Conservation (phyloP, 495 filamentous ascomycete species). For the Acidiella bohemica region DNA sequence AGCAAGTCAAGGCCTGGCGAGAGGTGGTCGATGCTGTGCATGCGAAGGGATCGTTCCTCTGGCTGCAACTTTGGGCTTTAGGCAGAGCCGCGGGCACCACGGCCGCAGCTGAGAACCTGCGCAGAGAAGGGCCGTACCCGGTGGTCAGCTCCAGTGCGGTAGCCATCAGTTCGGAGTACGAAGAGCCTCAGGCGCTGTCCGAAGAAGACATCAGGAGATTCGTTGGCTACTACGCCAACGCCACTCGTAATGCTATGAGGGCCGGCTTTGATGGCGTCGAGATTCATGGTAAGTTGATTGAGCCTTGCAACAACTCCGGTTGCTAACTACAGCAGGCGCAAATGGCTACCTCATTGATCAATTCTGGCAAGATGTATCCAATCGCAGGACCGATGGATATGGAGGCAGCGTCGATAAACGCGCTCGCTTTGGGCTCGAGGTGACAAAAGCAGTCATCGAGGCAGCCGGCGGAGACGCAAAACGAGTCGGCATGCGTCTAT, state of each 20-base stretch:
- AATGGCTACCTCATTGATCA: slow-evolving; percentile 55
- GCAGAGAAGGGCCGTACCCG: slow-evolving; percentile 24
- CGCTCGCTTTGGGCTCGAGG: slow-evolving; percentile 48
- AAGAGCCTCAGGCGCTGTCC: slow-evolving; percentile 38
- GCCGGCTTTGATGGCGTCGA: slow-evolving; percentile 71
- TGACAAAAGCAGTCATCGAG: slow-evolving; percentile 45
- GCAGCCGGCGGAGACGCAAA: slow-evolving; percentile 50
- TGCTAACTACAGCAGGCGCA: slow-evolving; percentile 11
- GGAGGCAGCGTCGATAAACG: slow-evolving; percentile 61
- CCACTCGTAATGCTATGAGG: slow-evolving; percentile 47
- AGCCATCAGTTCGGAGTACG: slow-evolving; percentile 26
- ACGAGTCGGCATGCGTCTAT: slow-evolving; percentile 42
- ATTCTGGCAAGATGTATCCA: slow-evolving; percentile 49
- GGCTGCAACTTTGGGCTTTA: slow-evolving; percentile 52
- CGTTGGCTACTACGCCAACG: slow-evolving; percentile 45
- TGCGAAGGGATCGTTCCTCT: slow-evolving; percentile 48
- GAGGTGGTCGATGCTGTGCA: slow-evolving; percentile 54
- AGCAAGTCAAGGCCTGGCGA: slow-evolving; percentile 50
- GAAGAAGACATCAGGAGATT: slow-evolving; percentile 43
- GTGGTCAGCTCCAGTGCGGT: slow-evolving; percentile 37
- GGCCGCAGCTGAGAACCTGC: slow-evolving; percentile 30
- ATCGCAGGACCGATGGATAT: slow-evolving; percentile 49
- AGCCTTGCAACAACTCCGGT: too few species aligned
- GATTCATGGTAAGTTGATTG: slow-evolving; percentile 39
- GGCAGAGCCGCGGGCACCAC: slow-evolving; percentile 42